Evolutionary conservation across 371 early-diverging fungal genomes (phyloP).

Genomic region (Choanephora cucurbitarum): DNA sequence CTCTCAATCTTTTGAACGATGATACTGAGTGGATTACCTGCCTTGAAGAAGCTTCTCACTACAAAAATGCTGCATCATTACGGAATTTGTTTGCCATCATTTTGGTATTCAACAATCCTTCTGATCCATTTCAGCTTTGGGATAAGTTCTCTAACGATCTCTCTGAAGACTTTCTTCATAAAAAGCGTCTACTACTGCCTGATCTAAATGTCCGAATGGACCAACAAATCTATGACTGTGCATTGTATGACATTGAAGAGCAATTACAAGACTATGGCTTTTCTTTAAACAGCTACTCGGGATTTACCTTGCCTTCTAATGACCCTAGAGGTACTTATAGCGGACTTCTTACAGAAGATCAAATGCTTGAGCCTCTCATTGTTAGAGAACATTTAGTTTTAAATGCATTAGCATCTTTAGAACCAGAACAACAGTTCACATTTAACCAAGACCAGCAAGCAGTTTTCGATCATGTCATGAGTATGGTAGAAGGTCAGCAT

Average conservation of each 20-base stretch:
- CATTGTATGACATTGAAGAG: neutral
- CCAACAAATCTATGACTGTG: neutral
- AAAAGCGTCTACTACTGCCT: neutral
- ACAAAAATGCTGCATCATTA: constrained; percentile 6
- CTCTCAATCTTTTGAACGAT: constrained; percentile 10
- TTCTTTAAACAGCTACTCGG: neutral
- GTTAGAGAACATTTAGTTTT: neutral
- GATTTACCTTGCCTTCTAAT: constrained; percentile 1
- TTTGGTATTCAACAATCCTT: neutral
- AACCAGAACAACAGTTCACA: neutral
- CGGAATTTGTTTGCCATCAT: constrained; percentile 23
- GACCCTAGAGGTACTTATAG: neutral
- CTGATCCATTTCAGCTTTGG: constrained; percentile 12
- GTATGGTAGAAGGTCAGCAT: neutral
- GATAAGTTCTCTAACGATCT: neutral
- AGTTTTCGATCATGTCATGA: constrained; percentile 1
- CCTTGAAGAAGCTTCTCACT: constrained; percentile 18
- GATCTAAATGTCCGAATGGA: neutral
- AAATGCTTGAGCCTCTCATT: neutral
- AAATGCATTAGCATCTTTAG: neutral
- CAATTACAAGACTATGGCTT: neutral
- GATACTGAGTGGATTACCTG: constrained; percentile 20
- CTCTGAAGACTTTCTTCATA: constrained; percentile 7
- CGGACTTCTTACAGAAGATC: neutral
- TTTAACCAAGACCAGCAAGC: constrained; percentile 1